phyloP scores from a whole-genome alignment of 2,329 filamentous ascomycete genomes.

The Zalaria obscura region DNA sequence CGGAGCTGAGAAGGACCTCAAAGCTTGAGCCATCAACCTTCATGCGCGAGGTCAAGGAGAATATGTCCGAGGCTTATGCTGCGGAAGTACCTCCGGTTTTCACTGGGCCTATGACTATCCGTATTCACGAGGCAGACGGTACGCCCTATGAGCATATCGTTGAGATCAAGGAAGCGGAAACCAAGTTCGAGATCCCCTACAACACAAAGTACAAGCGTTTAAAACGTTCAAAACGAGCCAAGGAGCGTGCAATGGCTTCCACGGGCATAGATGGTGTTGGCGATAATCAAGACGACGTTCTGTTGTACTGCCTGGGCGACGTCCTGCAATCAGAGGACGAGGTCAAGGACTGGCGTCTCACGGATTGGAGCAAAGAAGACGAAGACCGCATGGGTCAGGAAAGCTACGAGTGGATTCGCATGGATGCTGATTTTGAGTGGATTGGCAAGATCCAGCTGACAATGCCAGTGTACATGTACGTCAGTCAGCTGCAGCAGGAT shows the following conservation, averaged over 20 bases:
- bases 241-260: slow-evolving; percentile 56
- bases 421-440: slow-evolving; percentile 98
- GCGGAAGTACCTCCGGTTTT: slow-evolving; percentile 53
- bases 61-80: slow-evolving; percentile 53
- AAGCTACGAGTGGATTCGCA: slow-evolving; percentile 95
- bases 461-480: slow-evolving; percentile 93
- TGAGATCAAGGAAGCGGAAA: slow-evolving; percentile 76
- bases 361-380: slow-evolving; percentile 80
- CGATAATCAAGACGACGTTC: slow-evolving; percentile 62
- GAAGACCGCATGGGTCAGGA: slow-evolving; percentile 88
- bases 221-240: slow-evolving; percentile 72
- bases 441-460: slow-evolving; percentile 69
- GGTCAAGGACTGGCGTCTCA: slow-evolving; percentile 65
- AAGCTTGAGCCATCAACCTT: slow-evolving; percentile 61
- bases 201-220: slow-evolving; percentile 98
- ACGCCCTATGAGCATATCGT: slow-evolving; percentile 97
- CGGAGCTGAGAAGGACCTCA: slow-evolving; percentile 39
- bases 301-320: slow-evolving; percentile 86
- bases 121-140: slow-evolving; percentile 94
- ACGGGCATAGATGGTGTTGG: slow-evolving; percentile 34
- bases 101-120: slow-evolving; percentile 91
- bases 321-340: slow-evolving; percentile 75
- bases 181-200: slow-evolving; percentile 88
- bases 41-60: slow-evolving; percentile 71
- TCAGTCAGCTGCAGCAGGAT: slow-evolving; percentile 94